A percentile compares a stretch with the other conserved stretches of the same genome.
Evolutionary conservation across 2,329 filamentous ascomycete genomes (phyloP).

Genomic region (Colletotrichum sp.): DNA sequence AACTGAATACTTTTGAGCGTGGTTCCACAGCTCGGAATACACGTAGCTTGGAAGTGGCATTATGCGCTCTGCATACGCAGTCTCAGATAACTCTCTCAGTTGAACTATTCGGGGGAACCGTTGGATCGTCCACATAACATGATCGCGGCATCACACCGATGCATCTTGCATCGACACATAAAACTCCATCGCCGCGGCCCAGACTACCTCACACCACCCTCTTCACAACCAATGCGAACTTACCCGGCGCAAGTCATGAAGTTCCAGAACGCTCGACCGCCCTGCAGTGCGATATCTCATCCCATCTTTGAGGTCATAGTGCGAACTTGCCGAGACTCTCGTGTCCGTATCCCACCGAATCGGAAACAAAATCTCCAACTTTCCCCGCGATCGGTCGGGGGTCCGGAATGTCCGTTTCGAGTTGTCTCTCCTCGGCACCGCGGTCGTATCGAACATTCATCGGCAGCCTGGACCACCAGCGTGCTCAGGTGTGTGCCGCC

Average conservation of each 20-base stretch:
- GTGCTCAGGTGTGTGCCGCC: not conserved
- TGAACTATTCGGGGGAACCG: not conserved
- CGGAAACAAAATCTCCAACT: not conserved
- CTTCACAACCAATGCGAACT: not conserved
- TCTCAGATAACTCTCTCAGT: not conserved
- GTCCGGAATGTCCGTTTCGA: not conserved
- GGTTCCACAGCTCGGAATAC: rapidly evolving
- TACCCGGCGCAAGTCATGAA: not conserved
- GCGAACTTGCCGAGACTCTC: not conserved
- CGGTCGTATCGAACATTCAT: not conserved
- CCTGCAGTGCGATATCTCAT: not conserved
- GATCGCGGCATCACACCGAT: not conserved
- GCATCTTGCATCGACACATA: rapidly evolving
- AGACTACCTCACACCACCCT: not conserved
- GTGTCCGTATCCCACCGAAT: not conserved
- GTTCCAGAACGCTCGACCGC: not conserved
- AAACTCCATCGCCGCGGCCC: not conserved
- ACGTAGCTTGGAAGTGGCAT: rapidly evolving
- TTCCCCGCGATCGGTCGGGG: not conserved
- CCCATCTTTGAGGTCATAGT: not conserved
- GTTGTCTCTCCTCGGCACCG: not conserved
- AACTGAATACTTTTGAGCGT: rapidly evolving
- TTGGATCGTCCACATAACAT: not conserved
- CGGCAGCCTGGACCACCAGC: not conserved
- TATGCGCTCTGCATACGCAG: not conserved